Percentiles rank a stretch among this genome's conserved stretches.
Evolutionary conservation across 2,329 filamentous ascomycete genomes (phyloP).

Genomic region (Anisogramma anomala): DNA sequence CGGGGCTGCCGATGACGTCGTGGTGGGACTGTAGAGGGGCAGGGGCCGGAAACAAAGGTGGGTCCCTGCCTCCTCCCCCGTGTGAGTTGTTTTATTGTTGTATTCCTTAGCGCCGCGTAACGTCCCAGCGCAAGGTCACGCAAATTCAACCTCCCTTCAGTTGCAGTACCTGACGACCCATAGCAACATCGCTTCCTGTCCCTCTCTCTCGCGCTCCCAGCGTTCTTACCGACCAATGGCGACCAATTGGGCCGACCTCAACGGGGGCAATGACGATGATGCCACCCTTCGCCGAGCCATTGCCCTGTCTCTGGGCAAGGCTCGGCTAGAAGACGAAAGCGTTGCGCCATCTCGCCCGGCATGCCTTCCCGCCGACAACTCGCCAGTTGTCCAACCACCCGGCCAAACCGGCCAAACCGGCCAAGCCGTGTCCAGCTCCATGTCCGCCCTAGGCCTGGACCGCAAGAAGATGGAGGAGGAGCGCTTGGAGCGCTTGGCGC

Average conservation of each 20-base stretch:
- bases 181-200: neutral
- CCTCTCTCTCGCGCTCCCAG: neutral
- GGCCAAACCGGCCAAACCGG: no score
- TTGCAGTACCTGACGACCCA: neutral
- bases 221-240: conserved; percentile 15
- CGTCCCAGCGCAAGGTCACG: neutral
- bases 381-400: no score
- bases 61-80: neutral
- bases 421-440: neutral
- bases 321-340: conserved; percentile 11
- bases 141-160: conserved; percentile 7
- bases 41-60: no score
- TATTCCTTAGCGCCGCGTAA: no score
- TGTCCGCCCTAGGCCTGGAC: conserved; percentile 46
- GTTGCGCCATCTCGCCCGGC: neutral
- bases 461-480: conserved; percentile 79
- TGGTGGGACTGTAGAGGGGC: no score
- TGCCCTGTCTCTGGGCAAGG: conserved; percentile 39
- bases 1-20: neutral
- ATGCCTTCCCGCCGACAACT: neutral
- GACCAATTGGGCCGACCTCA: conserved; percentile 18
- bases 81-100: no score
- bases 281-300: conserved; percentile 51
- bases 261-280: conserved; percentile 37
- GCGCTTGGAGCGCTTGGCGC: conserved; percentile 66